Conservation (phyloP, 257 asterid species). For the Lycium ferocissimum region DNA sequence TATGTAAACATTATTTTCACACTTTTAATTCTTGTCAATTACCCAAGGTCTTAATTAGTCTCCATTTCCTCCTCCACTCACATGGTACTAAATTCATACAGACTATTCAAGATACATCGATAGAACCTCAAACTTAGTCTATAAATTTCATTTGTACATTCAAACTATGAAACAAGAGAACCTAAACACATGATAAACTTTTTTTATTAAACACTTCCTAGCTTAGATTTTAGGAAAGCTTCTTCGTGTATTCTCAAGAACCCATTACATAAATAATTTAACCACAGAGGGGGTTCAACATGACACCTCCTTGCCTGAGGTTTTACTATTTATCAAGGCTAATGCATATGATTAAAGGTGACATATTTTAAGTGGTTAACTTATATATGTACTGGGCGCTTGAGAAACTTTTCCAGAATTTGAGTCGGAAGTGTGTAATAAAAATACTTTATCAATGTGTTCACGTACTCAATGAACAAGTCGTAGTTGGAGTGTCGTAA, state of each 20-base stretch:
- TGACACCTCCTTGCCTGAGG: too few species aligned
- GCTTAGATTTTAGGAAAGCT: too few species aligned
- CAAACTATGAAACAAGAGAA: background rate
- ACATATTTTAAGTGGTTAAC: too few species aligned
- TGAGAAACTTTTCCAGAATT: background rate
- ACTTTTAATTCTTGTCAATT: background rate
- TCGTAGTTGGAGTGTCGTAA: background rate
- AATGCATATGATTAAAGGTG: background rate
- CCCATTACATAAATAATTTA: too few species aligned
- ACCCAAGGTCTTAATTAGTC: too few species aligned
- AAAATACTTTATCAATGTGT: background rate
- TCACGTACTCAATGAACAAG: background rate
- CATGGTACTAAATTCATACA: background rate
- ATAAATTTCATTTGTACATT: background rate
- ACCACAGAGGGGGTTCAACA: too few species aligned
- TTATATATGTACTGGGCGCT: too few species aligned
- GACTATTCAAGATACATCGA: background rate
- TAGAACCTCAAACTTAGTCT: background rate
- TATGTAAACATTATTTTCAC: constrained; percentile 6
- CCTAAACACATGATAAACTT: too few species aligned
- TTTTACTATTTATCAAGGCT: background rate
- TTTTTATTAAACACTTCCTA: too few species aligned
- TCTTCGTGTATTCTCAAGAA: too few species aligned
- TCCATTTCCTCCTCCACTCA: background rate
- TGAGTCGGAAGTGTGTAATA: background rate